A percentile compares a stretch with the other conserved stretches of the same genome.
These are phyloP conservation scores for Mycena filopes DNA, from an alignment of 768 basidiomycete species.

Conservation along the genomic window DNA sequence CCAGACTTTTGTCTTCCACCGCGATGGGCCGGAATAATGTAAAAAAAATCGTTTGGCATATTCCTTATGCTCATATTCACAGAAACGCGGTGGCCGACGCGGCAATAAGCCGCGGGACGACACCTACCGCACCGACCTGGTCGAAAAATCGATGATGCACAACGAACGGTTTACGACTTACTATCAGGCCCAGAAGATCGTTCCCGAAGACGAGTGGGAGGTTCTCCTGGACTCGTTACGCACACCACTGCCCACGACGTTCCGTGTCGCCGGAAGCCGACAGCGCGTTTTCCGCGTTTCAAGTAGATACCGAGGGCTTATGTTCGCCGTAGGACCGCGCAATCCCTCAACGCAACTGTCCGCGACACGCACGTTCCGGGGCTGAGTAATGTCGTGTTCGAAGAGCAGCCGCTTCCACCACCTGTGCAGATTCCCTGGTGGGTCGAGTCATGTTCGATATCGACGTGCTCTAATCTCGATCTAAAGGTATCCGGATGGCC, in stretches of 20 bases:
- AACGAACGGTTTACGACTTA: slow-evolving; percentile 76
- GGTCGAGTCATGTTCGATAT: slow-evolving; percentile 25
- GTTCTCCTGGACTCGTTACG: slow-evolving; percentile 71
- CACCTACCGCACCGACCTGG: slow-evolving; percentile 58
- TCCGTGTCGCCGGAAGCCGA: slow-evolving; percentile 89
- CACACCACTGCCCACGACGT: slow-evolving; percentile 89
- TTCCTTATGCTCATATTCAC: not conserved
- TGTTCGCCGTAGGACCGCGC: slow-evolving; percentile 59
- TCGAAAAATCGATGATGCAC: slow-evolving; percentile 72
- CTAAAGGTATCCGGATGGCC: slow-evolving; percentile 89
- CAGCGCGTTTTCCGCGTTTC: slow-evolving; percentile 59
- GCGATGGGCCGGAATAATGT: slow-evolving; percentile 33
- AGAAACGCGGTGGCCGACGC: slow-evolving; percentile 30
- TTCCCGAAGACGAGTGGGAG: slow-evolving; percentile 85
- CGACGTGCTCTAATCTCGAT: not conserved
- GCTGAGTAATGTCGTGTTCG: slow-evolving; percentile 77
- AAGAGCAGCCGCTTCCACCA: slow-evolving; percentile 78
- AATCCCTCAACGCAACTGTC: slow-evolving; percentile 84
- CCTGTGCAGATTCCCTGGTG: slow-evolving; percentile 91
- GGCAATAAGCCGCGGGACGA: slow-evolving; percentile 36
- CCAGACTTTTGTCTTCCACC: no score
- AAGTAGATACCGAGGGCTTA: slow-evolving; percentile 12
- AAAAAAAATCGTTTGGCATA: not conserved
- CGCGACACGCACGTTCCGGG: slow-evolving; percentile 81
- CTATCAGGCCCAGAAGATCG: slow-evolving; percentile 80